These are phyloP conservation scores for Curvularia spicifera DNA, from an alignment of 2,329 filamentous ascomycete species.

Conservation along the genomic window DNA sequence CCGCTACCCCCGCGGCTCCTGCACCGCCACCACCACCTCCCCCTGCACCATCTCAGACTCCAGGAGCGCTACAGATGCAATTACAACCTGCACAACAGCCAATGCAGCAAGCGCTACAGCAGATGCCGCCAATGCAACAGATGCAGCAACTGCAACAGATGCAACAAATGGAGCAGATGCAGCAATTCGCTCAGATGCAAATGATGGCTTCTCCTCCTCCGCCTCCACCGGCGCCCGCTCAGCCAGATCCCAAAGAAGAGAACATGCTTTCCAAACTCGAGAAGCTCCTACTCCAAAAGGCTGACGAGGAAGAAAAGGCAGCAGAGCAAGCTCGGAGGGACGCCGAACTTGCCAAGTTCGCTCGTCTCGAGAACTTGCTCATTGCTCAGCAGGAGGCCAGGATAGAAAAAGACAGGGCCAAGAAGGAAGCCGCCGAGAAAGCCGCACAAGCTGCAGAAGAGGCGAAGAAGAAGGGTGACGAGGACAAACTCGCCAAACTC, in stretches of 20 bases:
- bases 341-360: conserved; percentile 46
- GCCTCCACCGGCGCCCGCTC: conserved; percentile 31
- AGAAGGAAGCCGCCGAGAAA: conserved; percentile 43
- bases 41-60: conserved; percentile 21
- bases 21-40: conserved; percentile 25
- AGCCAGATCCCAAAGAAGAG: conserved; percentile 37
- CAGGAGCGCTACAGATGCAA: conserved; percentile 15
- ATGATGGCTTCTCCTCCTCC: conserved; percentile 14
- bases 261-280: conserved; percentile 42
- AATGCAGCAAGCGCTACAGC: conserved; percentile 7
- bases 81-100: conserved; percentile 14
- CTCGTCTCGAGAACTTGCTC: conserved; percentile 46
- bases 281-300: conserved; percentile 38
- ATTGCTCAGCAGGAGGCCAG: conserved; percentile 46
- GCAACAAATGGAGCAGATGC: conserved; percentile 8
- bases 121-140: conserved; percentile 9
- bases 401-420: conserved; percentile 46
- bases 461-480: conserved; percentile 46
- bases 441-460: conserved; percentile 37
- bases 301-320: conserved; percentile 37
- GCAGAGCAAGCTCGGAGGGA: conserved; percentile 41
- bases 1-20: conserved; percentile 11
- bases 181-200: conserved; percentile 16
- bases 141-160: conserved; percentile 1
- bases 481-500: conserved; percentile 42